Conservation (phyloP, 1,139 yeast species). For the Debaryomyces nepalensis region DNA sequence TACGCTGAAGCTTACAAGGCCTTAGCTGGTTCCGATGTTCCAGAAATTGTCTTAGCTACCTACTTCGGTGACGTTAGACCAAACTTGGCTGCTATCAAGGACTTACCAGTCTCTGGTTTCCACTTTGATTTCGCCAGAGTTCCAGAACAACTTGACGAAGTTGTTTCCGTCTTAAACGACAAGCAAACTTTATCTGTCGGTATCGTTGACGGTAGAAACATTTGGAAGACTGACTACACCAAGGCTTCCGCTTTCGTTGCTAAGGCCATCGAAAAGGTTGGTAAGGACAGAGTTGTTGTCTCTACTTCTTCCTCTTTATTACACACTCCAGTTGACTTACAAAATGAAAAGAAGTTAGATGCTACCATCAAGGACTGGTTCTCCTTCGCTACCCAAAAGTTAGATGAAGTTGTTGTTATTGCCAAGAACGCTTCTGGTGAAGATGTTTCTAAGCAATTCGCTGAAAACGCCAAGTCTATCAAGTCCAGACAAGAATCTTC, state of each 20-base stretch:
- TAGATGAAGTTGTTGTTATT: constrained; percentile 85
- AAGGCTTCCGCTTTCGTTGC: constrained; percentile 81
- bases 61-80: constrained; percentile 99
- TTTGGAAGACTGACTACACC: constrained; percentile 96
- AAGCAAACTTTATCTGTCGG: constrained; percentile 88
- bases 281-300: constrained; percentile 85
- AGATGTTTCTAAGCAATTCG: constrained; percentile 69
- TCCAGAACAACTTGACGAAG: constrained; percentile 93
- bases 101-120: constrained; percentile 91
- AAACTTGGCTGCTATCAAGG: constrained; percentile 86
- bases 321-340: constrained; percentile 98
- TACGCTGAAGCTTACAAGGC: constrained; percentile 84
- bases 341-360: constrained; percentile 87
- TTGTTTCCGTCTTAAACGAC: constrained; percentile 63
- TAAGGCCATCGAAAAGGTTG: constrained; percentile 82
- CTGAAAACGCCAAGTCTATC: constrained; percentile 85
- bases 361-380: constrained; percentile 95
- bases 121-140: constrained; percentile 97
- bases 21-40: constrained; percentile 66
- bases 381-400: constrained; percentile 97
- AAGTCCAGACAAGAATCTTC: constrained; percentile 85
- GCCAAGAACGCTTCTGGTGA: constrained; percentile 87
- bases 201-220: constrained; percentile 98
- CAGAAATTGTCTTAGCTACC: constrained; percentile 82
- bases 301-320: constrained; percentile 96